A percentile compares a stretch with the other conserved stretches of the same genome.
Evolutionary conservation across 148 eudicot species (phyloP).

Genomic region (Fagopyrum esculentum): DNA sequence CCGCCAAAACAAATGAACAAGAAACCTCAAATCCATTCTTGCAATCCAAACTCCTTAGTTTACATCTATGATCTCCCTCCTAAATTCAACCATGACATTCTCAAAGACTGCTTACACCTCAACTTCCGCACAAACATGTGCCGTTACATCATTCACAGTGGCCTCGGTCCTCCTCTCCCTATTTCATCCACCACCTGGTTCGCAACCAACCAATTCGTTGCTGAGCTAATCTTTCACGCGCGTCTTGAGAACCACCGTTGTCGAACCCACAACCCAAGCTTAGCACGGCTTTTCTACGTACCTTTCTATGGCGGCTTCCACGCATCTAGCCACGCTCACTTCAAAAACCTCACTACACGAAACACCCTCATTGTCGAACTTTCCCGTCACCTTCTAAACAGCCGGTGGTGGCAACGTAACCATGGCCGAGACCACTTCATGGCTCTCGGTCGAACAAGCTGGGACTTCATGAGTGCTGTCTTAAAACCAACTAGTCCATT

Average conservation of each 20-base stretch:
- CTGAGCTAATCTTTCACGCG: slow-evolving; percentile 57
- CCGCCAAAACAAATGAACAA: too few relatives aligned
- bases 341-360: slow-evolving; percentile 40
- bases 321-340: slow-evolving; percentile 24
- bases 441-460: slow-evolving; percentile 58
- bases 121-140: not conserved
- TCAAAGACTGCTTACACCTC: not conserved
- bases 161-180: not conserved
- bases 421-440: slow-evolving; percentile 65
- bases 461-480: slow-evolving; percentile 67
- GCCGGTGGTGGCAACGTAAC: slow-evolving; percentile 31
- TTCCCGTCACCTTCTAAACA: slow-evolving; percentile 36
- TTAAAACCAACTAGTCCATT: slow-evolving; percentile 34
- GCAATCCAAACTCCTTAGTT: not conserved
- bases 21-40: not conserved
- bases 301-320: slow-evolving; percentile 77
- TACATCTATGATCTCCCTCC: slow-evolving; percentile 10
- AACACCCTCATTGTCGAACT: slow-evolving; percentile 11
- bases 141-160: not conserved
- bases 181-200: not conserved
- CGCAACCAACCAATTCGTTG: slow-evolving; percentile 70
- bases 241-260: slow-evolving; percentile 49
- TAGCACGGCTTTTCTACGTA: slow-evolving; percentile 66
- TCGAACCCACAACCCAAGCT: slow-evolving; percentile 41
- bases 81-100: not conserved